Conservation (phyloP, 805 yeast genomes). For the Lipomyces kockii region DNA sequence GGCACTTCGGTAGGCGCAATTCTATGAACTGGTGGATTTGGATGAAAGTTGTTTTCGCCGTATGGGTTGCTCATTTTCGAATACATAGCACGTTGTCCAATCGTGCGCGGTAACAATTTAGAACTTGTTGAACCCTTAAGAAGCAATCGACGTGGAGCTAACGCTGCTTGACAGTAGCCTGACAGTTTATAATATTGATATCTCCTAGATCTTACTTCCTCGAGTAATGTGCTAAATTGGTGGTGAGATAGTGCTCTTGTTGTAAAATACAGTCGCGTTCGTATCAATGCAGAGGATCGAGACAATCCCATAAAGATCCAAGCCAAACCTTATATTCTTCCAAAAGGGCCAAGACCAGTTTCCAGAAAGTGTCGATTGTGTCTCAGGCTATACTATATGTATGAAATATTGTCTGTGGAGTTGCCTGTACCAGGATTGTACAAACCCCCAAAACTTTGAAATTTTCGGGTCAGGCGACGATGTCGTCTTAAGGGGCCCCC, state of each 20-base stretch:
- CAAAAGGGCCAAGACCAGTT: background rate
- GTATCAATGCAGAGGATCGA: background rate
- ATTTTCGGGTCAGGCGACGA: too few relatives aligned
- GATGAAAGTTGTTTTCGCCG: conserved; percentile 1
- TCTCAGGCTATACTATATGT: background rate
- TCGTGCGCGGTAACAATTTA: background rate
- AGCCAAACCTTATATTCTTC: background rate
- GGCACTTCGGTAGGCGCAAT: background rate
- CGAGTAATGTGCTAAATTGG: background rate
- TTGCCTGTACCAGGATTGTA: background rate
- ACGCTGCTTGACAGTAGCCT: background rate
- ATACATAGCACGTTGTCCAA: background rate
- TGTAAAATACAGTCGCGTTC: background rate
- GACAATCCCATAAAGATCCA: background rate
- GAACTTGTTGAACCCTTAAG: background rate
- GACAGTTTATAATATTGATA: background rate
- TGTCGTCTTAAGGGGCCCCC: too few relatives aligned
- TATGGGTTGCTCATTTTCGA: background rate
- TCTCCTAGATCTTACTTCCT: background rate
- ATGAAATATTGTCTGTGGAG: background rate
- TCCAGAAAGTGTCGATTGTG: background rate
- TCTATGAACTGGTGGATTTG: background rate
- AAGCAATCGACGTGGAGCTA: background rate
- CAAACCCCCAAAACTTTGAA: background rate
- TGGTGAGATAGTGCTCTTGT: background rate